Evolutionary conservation across 371 early-diverging fungal genomes (phyloP), one percentile per base, ranked within the genome.

Genomic region (Rhizopus stolonifer): DNA sequence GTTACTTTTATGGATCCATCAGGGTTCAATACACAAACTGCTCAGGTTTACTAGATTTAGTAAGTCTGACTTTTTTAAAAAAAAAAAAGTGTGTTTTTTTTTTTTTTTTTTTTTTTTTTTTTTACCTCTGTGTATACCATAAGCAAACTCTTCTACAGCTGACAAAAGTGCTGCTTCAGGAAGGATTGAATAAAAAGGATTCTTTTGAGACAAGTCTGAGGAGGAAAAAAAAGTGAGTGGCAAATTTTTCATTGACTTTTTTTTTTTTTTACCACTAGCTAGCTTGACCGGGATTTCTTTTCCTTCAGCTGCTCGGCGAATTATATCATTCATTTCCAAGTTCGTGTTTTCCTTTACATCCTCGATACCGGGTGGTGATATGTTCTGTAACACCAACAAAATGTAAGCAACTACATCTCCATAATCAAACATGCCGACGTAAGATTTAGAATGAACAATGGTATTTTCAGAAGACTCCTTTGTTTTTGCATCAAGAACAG

Each of bases 341-440:
- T 75, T 67, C 23, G 52, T 21, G 25, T 48, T 18, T 19, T 58
- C 52, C 39, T 34, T 33, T n/a, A 19, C 47, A 3, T 40, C 47
- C 2, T 50, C 42, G 19, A 36, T 40, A 19, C 49, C 54, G 2
- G 56, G 58, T n/a, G 61, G 61, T 10, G 70, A 49, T 44, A 58
- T 60, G 15, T 66, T 66, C 18, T 63, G 61, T 29, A 77, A 53
- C 0, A 77, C 66, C 6, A 77, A 33, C 49, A 77, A 49, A 7
- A 77, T 54, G 50, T 77, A 77, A 1, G 74, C 69, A 49, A 77
- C 73, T 23, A 91, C 66, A 60, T 93, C 93, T 21, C 85, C 85
- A 67, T 89, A 87, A 55, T 93, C 93, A 70, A 93, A 91, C 90
- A 93, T 90, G 39, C 93, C 93, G 0, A 87, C 75, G 62, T 84